phyloP scores from a whole-genome alignment of 2,329 filamentous ascomycete genomes.

The Ascosphaera aggregata region DNA sequence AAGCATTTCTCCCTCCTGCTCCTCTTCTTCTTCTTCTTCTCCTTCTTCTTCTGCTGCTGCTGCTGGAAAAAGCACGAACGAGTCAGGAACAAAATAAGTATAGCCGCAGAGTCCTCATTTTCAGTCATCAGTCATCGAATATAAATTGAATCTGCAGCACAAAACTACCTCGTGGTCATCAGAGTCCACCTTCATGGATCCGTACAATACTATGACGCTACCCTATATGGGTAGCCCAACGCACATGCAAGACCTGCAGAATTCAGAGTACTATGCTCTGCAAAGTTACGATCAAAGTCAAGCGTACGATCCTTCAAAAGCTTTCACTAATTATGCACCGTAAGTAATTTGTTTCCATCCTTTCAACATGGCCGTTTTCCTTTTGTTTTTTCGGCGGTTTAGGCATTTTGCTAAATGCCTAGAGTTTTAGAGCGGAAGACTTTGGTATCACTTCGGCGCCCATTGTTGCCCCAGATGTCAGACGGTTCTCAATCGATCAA shows the following conservation, averaged over 20 bases:
- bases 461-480: conserved; percentile 17
- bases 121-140: no score
- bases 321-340: background rate
- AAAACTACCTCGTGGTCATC: background rate
- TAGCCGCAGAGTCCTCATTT: no score
- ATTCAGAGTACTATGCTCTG: conserved; percentile 15
- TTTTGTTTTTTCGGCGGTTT: conserved; percentile 3
- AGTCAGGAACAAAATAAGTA: background rate
- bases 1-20: no score
- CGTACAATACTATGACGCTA: conserved; percentile 38
- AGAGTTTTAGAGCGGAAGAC: conserved; percentile 25
- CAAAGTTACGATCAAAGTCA: background rate
- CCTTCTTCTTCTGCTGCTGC: no score
- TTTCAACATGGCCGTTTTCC: conserved; percentile 19
- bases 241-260: conserved; percentile 28
- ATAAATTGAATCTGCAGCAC: no score
- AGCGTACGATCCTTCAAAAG: background rate
- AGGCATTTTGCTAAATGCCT: conserved; percentile 2
- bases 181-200: conserved; percentile 19
- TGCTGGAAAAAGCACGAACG: background rate
- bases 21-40: no score
- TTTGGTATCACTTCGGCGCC: conserved; percentile 23
- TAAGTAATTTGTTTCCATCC: background rate
- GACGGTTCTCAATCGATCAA: conserved; percentile 25
- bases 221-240: conserved; percentile 36